Evolutionary conservation across 495 filamentous ascomycete species (phyloP), one percentile per base, ranked within the genome.

Genomic region (Annulohypoxylon bovei): DNA sequence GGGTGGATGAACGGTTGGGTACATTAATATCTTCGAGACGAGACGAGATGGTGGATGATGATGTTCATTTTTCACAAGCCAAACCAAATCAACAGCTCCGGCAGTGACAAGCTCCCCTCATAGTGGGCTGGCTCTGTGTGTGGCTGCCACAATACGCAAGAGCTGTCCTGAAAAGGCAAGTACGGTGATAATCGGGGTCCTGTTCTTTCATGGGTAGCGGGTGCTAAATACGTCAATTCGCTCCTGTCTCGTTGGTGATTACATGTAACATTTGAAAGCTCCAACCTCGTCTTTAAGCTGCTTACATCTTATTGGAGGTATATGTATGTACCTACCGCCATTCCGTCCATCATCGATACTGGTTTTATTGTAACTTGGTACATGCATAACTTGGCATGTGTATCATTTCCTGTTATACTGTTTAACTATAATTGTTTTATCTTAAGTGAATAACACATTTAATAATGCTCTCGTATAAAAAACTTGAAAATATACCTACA

Each of bases 91-190:
- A n/a, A 35, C 12, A 28, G 28, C 39, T 65, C 27, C 35, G 50
- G 62, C 53, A 46, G 52, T 47, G 27, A 11, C 32, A 54, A 35
- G 12, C 22, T 8, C 14, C 16, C 28, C 42, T 50, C 22, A 28
- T 8, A 37, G 46, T 35, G 55, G 54, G 39, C 16, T 30, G 40
- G 25, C 33, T 52, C 37, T 56, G 52, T 59, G 62, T 56, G 57
- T 67, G 68, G 60, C 70, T 56, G 61, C 39, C 49, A 23, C n/a
- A 54, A 62, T 61, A 61, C 64, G 30, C 54, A 53, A 63, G 56
- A 72, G 65, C 70, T 72, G 60, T 72, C 70, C 61, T 33, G 27
- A 72, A 72, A 59, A 42, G 70, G 70, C 39, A 65, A 62, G 42
- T 27, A 50, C 2, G 20, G 37, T 46, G 70, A 61, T 47, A 68